Evolutionary conservation across 768 basidiomycete genomes (phyloP), one percentile per base, ranked within the genome.

Genomic region (Panus rudis): DNA sequence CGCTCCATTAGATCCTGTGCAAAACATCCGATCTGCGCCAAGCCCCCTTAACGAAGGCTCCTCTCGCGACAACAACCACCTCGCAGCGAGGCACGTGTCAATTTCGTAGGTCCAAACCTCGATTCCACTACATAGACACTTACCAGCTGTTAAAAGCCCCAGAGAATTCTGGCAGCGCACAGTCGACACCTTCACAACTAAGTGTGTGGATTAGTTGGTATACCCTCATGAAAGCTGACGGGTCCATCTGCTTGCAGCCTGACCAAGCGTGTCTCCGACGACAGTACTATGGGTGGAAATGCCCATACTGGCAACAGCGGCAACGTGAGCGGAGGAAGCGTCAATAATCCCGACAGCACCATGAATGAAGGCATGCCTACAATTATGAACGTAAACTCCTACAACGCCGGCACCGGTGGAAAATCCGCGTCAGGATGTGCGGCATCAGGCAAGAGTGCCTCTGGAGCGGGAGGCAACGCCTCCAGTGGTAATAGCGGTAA

Each of bases 321-420:
- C 12, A 42, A 44, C 34, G 58, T 59, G 19, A 42, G 51, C 40
- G 55, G 57, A 25, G 57, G 56, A 21, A 27, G 38, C 38, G 44
- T 51, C 31, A 43, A 47, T n/a, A 53, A 53, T 47, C 27, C 49
- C 24, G 19, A 46, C 23, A 20, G 32, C 14, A 45, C 48, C 35
- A 41, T 48, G 41, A 59, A 54, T 37, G 49, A 43, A 39, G 53
- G 52, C 35, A 56, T 51, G 50, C 49, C 52, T 24, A 48, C 53
- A 12, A 21, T 64, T 38, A 50, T 64, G 48, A 60, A 62, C 45
- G 30, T 61, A 39, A 46, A 59, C 49, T 61, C 63, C 27, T 58
- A 59, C 51, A 64, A 64, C 46, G 56, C 45, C 31, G 59, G 59
- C 23, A 23, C 13, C 16, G 61, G 61, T 20, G 61, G 61, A 1